Base-by-base conservation (phyloP, 495 filamentous ascomycete species). In the Hyaloscypha variabilis region DNA sequence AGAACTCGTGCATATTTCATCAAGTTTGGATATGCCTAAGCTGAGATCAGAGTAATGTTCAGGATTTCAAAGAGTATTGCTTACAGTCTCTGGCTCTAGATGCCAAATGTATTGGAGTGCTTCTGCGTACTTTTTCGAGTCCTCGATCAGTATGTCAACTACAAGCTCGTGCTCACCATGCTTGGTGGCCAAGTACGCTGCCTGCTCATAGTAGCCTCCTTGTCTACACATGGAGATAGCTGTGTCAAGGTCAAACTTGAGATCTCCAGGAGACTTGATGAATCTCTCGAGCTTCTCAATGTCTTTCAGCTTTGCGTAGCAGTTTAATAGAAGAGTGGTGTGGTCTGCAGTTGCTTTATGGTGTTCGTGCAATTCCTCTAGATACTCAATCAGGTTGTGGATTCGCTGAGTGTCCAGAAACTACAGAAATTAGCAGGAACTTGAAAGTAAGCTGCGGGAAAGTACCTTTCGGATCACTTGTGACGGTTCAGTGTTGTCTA, bases 151-250 rank as follows among this genome's bases (percentile, higher is more conserved):
- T 49, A 99, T 97, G 74, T 96, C 92, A 11, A 98, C 89, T 2
- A 99, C 95, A 64, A 97, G 83, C 34, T 96, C 93, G 70, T 95
- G 91, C 72, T 99, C 96, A 6, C 91, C 87, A 72, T 98, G 94
- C 72, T 97, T 96, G 61, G 92, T 91, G 13, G 95, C 94, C 54
- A 99, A 83, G 72, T 95, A 98, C 2, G 95, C 96, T 8, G 95
- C 95, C 78, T 99, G 95, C 66, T 97, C 92, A 72, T 89, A 94
- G 74, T 99, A 99, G n/a, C 96, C 93, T 25, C 93, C 96, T 78
- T 99, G 95, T 21, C 96, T 87, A 70, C 95, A 99, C 95, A 99
- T 98, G 5, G 89, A 87, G 58, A 98, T 99, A 2, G 96, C 96
- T 8, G 96, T 99, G 66, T 98, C 95, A 8, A 98, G 81, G 77